phyloP scores from a whole-genome alignment of 1,139 yeast species.

The Magnusiomyces tetraspermus region DNA sequence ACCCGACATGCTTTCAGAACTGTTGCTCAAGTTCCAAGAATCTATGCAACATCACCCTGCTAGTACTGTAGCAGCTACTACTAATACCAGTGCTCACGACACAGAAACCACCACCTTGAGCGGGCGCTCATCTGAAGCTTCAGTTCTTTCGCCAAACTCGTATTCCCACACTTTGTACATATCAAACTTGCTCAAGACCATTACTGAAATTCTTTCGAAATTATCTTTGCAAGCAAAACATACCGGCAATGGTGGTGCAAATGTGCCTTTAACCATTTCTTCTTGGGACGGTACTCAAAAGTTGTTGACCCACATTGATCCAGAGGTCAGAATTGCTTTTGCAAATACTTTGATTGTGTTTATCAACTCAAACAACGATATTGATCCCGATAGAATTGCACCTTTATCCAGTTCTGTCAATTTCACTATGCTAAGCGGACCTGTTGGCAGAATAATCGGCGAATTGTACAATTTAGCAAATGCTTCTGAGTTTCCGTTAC shows the following conservation, averaged over 20 bases:
- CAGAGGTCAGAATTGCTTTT: slow-evolving; percentile 24
- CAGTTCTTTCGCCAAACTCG: background rate
- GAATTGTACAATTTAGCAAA: slow-evolving; percentile 17
- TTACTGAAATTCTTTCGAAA: background rate
- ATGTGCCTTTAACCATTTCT: slow-evolving; percentile 13
- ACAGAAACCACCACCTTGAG: background rate
- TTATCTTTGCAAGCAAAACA: background rate
- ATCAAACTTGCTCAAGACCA: slow-evolving; percentile 1
- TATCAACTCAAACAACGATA: slow-evolving; percentile 16
- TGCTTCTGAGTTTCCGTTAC: background rate
- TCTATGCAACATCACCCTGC: background rate
- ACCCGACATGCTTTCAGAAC: slow-evolving; percentile 59
- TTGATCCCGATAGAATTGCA: background rate
- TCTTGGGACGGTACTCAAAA: slow-evolving; percentile 32
- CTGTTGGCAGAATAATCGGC: slow-evolving; percentile 20
- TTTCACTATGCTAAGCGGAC: slow-evolving; percentile 19
- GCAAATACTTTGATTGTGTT: slow-evolving; percentile 23
- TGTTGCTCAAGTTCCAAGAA: slow-evolving; percentile 22
- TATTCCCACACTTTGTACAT: background rate
- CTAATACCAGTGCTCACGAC: background rate
- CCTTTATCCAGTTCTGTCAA: slow-evolving; percentile 3
- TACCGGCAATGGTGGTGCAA: background rate
- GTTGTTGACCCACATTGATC: slow-evolving; percentile 24
- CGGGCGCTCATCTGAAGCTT: background rate
- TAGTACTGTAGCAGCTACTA: background rate